Base-by-base conservation (phyloP, 1,139 yeast species). In the Sugiyamaella xylanicola region DNA sequence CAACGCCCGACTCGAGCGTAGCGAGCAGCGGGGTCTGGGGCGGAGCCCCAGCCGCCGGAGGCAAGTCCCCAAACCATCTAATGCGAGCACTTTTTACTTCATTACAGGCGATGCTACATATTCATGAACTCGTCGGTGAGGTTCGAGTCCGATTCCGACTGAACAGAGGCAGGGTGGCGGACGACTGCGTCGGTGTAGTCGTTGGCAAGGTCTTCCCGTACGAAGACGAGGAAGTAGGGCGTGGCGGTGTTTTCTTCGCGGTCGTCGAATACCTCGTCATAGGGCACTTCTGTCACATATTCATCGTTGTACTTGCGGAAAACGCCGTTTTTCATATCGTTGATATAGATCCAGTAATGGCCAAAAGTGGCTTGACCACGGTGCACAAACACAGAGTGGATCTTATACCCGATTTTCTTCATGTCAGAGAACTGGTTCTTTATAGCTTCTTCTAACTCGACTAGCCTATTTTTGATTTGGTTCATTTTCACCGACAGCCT, bases 351-450 rank as follows among this genome's bases (percentile, higher is more conserved):
- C 97, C 98, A 93, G 69, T 93, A 93, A 71, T 93, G 99, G 2
- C 99, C 99, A 67, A 88, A 92, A 56, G 91, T 85, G 1, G 97
- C 99, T 65, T 91, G 96, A 5, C 99, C 99, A 54, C 97, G 77
- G 71, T 93, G 99, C 48, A 95, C 90, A 66, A 93, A 93, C 5
- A 93, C 86, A 0, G 98, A 95, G 74, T 92, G 93, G 11, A 93
- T 79, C 0, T 88, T 78, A 70, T 93, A 93, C 0, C 93, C 95
- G 27, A 85, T 79, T 55, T 79, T 73, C 51, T 77, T 80, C 72
- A 86, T 82, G 8, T 75, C 75, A 19, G 76, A 75, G 68, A 87
- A 91, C 65, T 87, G 95, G 21, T 70, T 72, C 19, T 80, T 72
- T 7, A 88, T 81, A 50, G 75, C 74, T 0, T 64, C 62, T 55